Percentiles rank a stretch among this genome's conserved stretches.
Conservation (phyloP, 352 stramenopile species). For the Pythium folliculosum region DNA sequence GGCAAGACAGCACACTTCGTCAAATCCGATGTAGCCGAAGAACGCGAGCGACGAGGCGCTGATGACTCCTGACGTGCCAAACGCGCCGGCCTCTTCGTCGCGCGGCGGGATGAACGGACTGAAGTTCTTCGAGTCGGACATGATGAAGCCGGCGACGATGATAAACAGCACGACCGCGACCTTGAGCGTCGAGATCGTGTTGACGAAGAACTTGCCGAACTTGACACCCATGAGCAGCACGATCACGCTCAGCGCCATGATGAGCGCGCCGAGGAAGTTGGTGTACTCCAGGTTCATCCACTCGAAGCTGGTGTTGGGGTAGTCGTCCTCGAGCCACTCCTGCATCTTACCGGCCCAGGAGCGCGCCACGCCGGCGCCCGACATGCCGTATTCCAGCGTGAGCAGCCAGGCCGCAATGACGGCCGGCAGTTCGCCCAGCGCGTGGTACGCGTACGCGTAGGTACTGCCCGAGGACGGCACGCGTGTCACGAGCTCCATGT, state of each 20-base stretch:
- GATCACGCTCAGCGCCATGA: constrained; percentile 71
- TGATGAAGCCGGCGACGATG: constrained; percentile 82
- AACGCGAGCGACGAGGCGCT: constrained; percentile 83
- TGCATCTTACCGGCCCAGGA: constrained; percentile 92
- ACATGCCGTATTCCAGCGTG: constrained; percentile 93
- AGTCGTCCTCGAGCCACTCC: constrained; percentile 55
- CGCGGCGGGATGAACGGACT: constrained; percentile 75
- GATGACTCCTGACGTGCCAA: constrained; percentile 68
- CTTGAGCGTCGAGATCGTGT: constrained; percentile 85
- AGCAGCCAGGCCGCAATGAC: constrained; percentile 87
- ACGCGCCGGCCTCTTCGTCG: constrained; percentile 27
- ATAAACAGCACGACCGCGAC: constrained; percentile 91
- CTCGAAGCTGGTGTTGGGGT: constrained; percentile 40
- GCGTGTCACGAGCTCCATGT: constrained; percentile 88
- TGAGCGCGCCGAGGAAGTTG: constrained; percentile 60
- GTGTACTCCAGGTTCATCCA: constrained; percentile 63
- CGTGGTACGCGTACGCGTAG: constrained; percentile 93
- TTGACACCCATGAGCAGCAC: constrained; percentile 83
- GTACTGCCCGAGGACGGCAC: constrained; percentile 89
- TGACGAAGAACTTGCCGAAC: constrained; percentile 90
- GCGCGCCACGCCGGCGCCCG: constrained; percentile 87
- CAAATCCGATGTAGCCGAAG: constrained; percentile 95
- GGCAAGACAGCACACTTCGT: constrained; percentile 93
- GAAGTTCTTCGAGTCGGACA: constrained; percentile 84
- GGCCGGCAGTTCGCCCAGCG: constrained; percentile 91